These are phyloP conservation scores for Paraphoma chrysanthemicola DNA, from an alignment of 2,329 filamentous ascomycete genomes.

Conservation along the genomic window DNA sequence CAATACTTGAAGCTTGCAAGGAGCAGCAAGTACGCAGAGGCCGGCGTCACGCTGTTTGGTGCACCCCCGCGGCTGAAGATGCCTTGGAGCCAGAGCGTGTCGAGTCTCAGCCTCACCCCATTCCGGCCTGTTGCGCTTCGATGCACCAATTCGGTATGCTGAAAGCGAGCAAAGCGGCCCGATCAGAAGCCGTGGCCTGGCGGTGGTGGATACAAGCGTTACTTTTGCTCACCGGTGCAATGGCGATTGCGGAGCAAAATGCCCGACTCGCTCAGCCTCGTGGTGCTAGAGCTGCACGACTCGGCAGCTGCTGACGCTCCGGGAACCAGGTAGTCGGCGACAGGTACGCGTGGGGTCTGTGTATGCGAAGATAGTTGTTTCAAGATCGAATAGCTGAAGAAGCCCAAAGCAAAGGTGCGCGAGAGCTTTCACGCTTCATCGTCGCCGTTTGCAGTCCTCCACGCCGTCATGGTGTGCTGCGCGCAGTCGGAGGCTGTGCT, in stretches of 20 bases:
- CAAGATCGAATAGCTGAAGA: not conserved
- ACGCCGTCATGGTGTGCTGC: slow-evolving; percentile 3
- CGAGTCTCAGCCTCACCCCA: slow-evolving; percentile 22
- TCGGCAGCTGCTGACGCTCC: slow-evolving; percentile 4
- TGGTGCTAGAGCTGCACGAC: slow-evolving; percentile 1
- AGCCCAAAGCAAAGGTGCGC: not conserved
- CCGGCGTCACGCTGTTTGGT: slow-evolving; percentile 1
- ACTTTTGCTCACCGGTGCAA: slow-evolving; percentile 2
- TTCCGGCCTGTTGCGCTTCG: slow-evolving; percentile 12
- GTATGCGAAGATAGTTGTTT: not conserved
- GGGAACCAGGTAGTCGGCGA: not conserved
- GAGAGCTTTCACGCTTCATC: not conserved
- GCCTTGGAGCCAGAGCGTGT: slow-evolving; percentile 19
- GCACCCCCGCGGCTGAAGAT: slow-evolving; percentile 18
- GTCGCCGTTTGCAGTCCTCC: not conserved
- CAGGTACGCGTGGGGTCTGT: not conserved
- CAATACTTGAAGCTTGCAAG: not conserved
- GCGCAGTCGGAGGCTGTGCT: slow-evolving; percentile 10
- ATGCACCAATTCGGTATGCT: slow-evolving; percentile 2
- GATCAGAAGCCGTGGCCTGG: not conserved
- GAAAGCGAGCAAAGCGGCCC: slow-evolving; percentile 1
- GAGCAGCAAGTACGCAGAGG: not conserved
- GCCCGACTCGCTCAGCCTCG: slow-evolving; percentile 10
- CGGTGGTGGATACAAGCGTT: slow-evolving; percentile 8
- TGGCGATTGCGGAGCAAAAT: slow-evolving; percentile 1